Base-by-base conservation (phyloP, 2,329 filamentous ascomycete genomes). In the Apiospora aurea region DNA sequence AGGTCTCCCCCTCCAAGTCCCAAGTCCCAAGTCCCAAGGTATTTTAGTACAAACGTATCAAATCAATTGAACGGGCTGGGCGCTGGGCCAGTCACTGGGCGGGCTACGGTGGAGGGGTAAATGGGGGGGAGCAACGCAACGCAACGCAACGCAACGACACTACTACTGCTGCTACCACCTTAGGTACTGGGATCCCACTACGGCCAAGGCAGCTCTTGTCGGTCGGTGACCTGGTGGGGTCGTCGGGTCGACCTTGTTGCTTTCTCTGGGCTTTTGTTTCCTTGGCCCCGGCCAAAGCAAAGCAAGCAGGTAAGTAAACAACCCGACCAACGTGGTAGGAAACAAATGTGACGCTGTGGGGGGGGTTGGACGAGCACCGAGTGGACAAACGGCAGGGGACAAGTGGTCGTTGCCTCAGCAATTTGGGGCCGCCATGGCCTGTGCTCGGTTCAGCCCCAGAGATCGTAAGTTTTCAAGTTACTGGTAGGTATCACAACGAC, bases 191-290 rank as follows among this genome's bases (percentile, higher is more conserved):
- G 29, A 18, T 34, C 51, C 51, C 29, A 57, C 53, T 61, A 61
- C 18, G 53, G 16, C 53, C 53, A 64, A 64, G 57, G 57, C 57
- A 64, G 57, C 57, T 64, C 57, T 64, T 64, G 57, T 64, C 29
- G 57, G 57, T 41, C 57, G 34, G 57, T 64, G 57, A 61, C 53
- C 53, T 61, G 29, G 53, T 61, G 29, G 53, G 53, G 26, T 57
- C 26, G 24, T 61, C 16, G 53, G 53, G 26, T 57, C 26, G 24
- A 57, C 51, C 51, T 24, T 57, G 29, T n/a, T 24, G 53, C 53
- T 38, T 2, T 26, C 47, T 49, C 18, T 53, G 24, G 18, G 18
- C 18, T 8, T 18, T 47, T 21, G 44, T 18, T 47, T 21, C 18
- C 44, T 16, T 51, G 49, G 49, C n/a, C n/a, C n/a, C 13, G n/a